A percentile compares a stretch with the other conserved stretches of the same genome.
Evolutionary conservation across 73 alveolate species (phyloP).

Genomic region (Symbiodinium pilosum): DNA sequence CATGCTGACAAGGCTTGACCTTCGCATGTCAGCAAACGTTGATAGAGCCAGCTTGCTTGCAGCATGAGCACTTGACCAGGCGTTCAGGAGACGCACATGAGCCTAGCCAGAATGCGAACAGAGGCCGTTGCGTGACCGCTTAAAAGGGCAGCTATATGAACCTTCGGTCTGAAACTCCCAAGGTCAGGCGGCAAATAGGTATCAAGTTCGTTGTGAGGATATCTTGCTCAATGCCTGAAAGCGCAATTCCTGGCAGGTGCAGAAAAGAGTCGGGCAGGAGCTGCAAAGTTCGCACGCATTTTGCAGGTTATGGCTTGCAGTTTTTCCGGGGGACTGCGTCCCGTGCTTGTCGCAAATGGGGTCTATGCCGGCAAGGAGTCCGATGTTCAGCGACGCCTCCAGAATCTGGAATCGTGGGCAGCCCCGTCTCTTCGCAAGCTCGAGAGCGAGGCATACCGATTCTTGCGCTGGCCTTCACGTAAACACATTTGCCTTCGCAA

Average conservation of each 20-base stretch:
- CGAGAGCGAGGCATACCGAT: conserved; percentile 83
- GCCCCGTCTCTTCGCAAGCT: conserved; percentile 24
- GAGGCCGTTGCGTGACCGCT: conserved; percentile 2
- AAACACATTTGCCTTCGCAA: too few species aligned
- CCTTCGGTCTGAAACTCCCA: too few species aligned
- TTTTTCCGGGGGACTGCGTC: neutral
- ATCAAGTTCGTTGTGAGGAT: too few species aligned
- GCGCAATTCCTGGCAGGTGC: conserved; percentile 50
- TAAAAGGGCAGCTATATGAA: too few species aligned
- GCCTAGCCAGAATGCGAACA: conserved; percentile 79
- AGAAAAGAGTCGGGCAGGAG: conserved; percentile 52
- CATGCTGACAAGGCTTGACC: too few species aligned
- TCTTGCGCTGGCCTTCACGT: too few species aligned
- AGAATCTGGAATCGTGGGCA: conserved; percentile 59
- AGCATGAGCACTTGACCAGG: too few species aligned
- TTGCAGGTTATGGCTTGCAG: neutral
- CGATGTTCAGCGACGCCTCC: conserved; percentile 37
- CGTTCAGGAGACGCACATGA: conserved; percentile 88
- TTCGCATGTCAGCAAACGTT: too few species aligned
- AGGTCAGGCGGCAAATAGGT: too few species aligned
- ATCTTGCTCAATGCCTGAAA: too few species aligned
- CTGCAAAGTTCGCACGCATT: neutral
- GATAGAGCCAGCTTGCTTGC: too few species aligned
- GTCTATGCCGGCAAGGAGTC: conserved; percentile 17
- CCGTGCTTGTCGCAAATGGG: neutral